A percentile compares a stretch with the other conserved stretches of the same genome.
These are phyloP conservation scores for Carex arenaria DNA, from an alignment of 202 grass and related monocot species.

Conservation along the genomic window DNA sequence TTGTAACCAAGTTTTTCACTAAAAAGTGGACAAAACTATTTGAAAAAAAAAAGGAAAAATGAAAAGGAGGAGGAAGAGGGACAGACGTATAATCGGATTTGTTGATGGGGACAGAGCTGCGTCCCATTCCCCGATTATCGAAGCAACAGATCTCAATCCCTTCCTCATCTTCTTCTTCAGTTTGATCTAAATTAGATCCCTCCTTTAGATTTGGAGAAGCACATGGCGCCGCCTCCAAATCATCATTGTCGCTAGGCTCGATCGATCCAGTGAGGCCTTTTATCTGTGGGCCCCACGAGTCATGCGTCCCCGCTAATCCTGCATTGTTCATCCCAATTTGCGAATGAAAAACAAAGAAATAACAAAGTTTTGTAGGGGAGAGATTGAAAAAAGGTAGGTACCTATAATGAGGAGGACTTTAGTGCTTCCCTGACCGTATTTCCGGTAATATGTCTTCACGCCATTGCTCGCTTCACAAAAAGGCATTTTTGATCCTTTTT, in stretches of 20 bases:
- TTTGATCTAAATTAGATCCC: background rate
- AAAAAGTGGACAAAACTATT: background rate
- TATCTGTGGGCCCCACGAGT: conserved; percentile 91
- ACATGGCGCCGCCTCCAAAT: conserved; percentile 14
- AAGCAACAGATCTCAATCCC: conserved; percentile 97
- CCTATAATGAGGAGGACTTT: conserved; percentile 95
- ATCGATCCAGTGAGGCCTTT: conserved; percentile 69
- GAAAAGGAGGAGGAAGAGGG: background rate
- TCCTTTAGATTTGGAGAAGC: background rate
- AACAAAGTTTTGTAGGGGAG: background rate
- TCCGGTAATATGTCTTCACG: conserved; percentile 77
- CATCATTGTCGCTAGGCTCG: conserved; percentile 56
- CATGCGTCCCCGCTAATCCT: conserved; percentile 96
- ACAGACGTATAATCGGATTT: conserved; percentile 85
- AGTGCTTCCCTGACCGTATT: conserved; percentile 69
- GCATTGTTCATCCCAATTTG: conserved; percentile 5
- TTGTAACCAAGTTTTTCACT: background rate
- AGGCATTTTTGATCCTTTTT: conserved; percentile 53
- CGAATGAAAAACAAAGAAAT: background rate
- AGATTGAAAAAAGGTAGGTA: conserved; percentile 10
- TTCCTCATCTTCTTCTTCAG: conserved; percentile 19
- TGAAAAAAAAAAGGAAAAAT: background rate
- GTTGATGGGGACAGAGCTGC: conserved; percentile 51
- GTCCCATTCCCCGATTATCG: conserved; percentile 87
- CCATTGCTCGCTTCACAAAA: conserved; percentile 69